These are phyloP conservation scores for Aspergillus jensenii DNA, from an alignment of 2,329 filamentous ascomycete genomes.

Conservation along the genomic window DNA sequence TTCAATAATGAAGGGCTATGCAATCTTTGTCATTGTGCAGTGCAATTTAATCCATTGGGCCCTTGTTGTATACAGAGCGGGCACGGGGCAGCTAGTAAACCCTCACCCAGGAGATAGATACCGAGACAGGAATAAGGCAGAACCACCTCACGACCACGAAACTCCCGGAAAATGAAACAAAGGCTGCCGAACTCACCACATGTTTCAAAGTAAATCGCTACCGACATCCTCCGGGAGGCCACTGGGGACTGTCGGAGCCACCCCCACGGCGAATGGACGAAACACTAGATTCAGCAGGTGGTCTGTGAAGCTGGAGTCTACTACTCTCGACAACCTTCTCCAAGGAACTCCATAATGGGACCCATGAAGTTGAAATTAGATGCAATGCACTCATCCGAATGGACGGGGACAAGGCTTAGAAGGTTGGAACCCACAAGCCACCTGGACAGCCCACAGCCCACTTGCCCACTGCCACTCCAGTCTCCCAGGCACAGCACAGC, in stretches of 20 bases:
- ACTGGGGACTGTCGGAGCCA: not conserved
- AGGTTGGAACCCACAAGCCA: not conserved
- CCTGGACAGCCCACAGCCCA: not conserved
- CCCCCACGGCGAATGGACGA: not conserved
- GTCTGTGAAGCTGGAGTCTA: too few relatives aligned
- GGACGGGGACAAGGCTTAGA: not conserved
- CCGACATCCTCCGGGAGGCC: not conserved
- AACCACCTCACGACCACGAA: too few relatives aligned
- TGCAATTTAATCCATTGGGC: too few relatives aligned
- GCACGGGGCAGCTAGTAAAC: too few relatives aligned
- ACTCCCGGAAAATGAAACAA: too few relatives aligned
- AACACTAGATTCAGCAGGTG: not conserved
- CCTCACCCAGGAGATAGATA: too few relatives aligned
- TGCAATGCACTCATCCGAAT: not conserved
- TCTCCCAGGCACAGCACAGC: not conserved
- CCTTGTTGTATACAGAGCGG: too few relatives aligned
- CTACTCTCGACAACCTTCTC: too few relatives aligned
- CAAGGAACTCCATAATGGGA: too few relatives aligned
- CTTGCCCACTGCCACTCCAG: not conserved
- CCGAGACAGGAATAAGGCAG: too few relatives aligned
- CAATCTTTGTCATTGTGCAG: not conserved
- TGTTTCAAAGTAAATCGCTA: not conserved
- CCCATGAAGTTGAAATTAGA: not conserved
- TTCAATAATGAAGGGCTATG: not conserved
- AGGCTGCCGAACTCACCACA: not conserved